A percentile compares a stretch with the other conserved stretches of the same genome.
Conservation (phyloP, 345 rosid genomes). For the Arabidopsis arenosa region DNA sequence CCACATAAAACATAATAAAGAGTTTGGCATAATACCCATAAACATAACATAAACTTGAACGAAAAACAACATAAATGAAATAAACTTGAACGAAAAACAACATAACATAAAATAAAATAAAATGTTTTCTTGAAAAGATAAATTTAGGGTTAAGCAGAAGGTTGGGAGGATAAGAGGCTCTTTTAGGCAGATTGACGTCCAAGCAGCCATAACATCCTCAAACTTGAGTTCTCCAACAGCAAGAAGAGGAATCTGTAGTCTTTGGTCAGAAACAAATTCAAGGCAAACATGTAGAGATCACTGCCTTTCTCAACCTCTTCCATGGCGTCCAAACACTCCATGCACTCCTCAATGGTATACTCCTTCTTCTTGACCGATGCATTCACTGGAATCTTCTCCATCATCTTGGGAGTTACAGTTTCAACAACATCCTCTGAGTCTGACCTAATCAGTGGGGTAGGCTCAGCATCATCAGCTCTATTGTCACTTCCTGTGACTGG, state of each 20-base stretch:
- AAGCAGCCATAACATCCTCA: constrained; percentile 54
- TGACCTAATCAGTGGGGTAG: not conserved
- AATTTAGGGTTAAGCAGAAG: not conserved
- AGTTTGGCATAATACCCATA: not conserved
- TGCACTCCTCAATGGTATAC: constrained; percentile 55
- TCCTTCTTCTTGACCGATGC: constrained; percentile 30
- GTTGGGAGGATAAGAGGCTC: not conserved
- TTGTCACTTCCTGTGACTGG: too few species aligned
- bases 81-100: not conserved
- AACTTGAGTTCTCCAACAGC: constrained; percentile 48
- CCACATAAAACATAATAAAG: too few species aligned
- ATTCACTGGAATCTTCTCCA: constrained; percentile 35
- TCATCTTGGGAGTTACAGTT: not conserved
- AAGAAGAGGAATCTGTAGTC: constrained; percentile 57
- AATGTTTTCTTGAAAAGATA: not conserved
- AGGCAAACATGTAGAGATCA: constrained; percentile 54
- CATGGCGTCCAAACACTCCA: constrained; percentile 56
- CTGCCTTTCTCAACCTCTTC: constrained; percentile 54
- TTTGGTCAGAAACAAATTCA: constrained; percentile 55
- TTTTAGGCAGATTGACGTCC: constrained; percentile 40
- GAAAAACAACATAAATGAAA: not conserved
- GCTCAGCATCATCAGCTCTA: not conserved
- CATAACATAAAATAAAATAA: not conserved
- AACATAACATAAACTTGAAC: not conserved
- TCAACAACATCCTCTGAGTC: not conserved